phyloP scores from a whole-genome alignment of 2,329 filamentous ascomycete species.

The Pestalotiopsis sp. region DNA sequence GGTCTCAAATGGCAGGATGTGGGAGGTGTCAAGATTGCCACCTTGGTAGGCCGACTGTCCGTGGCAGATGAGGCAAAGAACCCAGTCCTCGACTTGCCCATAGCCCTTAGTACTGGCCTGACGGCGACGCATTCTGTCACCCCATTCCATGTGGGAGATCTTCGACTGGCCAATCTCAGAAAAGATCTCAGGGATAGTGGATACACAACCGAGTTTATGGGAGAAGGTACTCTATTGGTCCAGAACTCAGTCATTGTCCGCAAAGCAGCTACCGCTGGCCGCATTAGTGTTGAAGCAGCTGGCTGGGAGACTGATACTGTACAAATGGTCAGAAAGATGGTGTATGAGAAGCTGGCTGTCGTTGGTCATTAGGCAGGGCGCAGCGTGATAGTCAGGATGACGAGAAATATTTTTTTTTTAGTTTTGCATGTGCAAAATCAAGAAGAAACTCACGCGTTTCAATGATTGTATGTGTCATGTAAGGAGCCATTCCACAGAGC shows the following conservation, averaged over 20 bases:
- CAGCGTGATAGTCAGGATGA: too few species aligned
- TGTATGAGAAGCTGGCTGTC: constrained; percentile 92
- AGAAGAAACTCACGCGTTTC: too few species aligned
- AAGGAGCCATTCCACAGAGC: too few species aligned
- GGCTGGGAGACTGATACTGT: constrained; percentile 67
- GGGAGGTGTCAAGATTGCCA: constrained; percentile 84
- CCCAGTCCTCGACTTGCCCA: constrained; percentile 36
- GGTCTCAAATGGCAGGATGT: constrained; percentile 95
- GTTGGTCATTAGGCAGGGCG: constrained; percentile 49
- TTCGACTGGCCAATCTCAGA: constrained; percentile 84
- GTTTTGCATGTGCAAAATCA: too few species aligned
- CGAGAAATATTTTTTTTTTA: too few species aligned
- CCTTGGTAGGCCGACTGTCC: constrained; percentile 72
- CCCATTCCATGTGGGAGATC: constrained; percentile 90
- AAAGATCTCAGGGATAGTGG: constrained; percentile 80
- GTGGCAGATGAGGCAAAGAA: constrained; percentile 4
- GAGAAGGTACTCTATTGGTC: constrained; percentile 88
- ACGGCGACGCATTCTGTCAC: constrained; percentile 74
- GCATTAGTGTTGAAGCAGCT: constrained; percentile 83
- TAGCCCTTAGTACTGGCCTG: constrained; percentile 19
- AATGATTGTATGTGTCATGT: too few species aligned
- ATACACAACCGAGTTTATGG: constrained; percentile 88
- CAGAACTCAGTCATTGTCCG: constrained; percentile 86
- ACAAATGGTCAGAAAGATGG: constrained; percentile 83
- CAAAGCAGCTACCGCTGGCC: constrained; percentile 79